A percentile compares a stretch with the other conserved stretches of the same genome.
Evolutionary conservation across 306 rosid genomes (phyloP).

Genomic region (Elaeagnus macrophylla): DNA sequence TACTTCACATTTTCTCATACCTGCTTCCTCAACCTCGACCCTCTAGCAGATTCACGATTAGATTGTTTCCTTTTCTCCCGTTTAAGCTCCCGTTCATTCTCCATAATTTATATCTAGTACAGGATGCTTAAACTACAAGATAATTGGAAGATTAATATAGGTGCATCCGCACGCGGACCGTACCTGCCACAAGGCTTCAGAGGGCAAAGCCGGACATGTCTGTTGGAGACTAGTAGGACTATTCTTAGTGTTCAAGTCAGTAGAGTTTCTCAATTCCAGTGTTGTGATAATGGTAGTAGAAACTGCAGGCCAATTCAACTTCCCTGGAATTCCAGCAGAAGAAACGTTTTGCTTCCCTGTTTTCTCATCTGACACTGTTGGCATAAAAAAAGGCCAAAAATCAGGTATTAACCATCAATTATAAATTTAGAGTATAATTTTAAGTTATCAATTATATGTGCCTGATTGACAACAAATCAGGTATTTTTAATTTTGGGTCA

Average conservation of each 20-base stretch:
- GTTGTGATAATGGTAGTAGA: constrained; percentile 57
- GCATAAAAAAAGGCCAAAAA: constrained; percentile 13
- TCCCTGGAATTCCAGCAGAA: constrained; percentile 30
- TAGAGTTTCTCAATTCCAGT: constrained; percentile 55
- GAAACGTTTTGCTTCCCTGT: constrained; percentile 33
- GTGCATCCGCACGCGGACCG: constrained; percentile 1
- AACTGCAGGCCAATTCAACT: constrained; percentile 39
- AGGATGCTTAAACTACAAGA: not conserved
- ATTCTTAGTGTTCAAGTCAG: constrained; percentile 29
- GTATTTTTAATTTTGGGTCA: no score
- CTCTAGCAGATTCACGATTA: constrained; percentile 94
- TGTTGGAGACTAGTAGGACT: constrained; percentile 28
- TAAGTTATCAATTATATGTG: no score
- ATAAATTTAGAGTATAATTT: no score
- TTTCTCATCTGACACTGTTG: constrained; percentile 57
- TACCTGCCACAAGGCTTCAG: constrained; percentile 74
- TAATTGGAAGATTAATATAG: not conserved
- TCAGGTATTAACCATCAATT: no score
- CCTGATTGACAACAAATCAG: no score
- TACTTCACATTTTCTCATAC: constrained; percentile 21
- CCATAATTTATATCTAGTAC: constrained; percentile 6
- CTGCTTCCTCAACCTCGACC: constrained; percentile 98
- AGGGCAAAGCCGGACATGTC: constrained; percentile 45
- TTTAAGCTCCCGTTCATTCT: constrained; percentile 84
- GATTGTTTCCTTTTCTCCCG: constrained; percentile 96